Percentiles rank a stretch among this genome's conserved stretches.
These are phyloP conservation scores for Stephanodiscus triporus DNA, from an alignment of 108 stramenopile species.

Conservation along the genomic window DNA sequence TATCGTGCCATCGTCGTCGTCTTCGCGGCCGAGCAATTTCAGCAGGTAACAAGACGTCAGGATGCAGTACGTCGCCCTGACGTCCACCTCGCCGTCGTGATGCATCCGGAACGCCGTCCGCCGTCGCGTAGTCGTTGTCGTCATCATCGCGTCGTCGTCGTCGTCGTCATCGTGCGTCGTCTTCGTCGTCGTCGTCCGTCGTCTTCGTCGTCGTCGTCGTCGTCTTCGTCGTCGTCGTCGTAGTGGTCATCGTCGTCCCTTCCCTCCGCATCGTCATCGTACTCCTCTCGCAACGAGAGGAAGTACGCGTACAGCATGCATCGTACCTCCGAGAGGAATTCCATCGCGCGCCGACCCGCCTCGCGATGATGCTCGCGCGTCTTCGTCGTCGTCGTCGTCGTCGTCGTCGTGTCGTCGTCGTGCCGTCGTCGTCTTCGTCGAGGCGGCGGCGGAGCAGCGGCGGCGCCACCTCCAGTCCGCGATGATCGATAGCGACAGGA, in stretches of 20 bases:
- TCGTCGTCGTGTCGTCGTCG: not conserved
- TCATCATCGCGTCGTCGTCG: not conserved
- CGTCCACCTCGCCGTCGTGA: slow-evolving; percentile 97
- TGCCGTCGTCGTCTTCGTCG: not conserved
- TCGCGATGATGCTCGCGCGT: slow-evolving; percentile 4
- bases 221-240: not conserved
- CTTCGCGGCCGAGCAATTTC: slow-evolving; percentile 31
- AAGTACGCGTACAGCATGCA: slow-evolving; percentile 73
- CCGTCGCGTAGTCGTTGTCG: not conserved
- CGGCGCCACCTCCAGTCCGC: slow-evolving; percentile 31
- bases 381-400: slow-evolving; percentile 7
- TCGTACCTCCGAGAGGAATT: slow-evolving; percentile 47
- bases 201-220: not conserved
- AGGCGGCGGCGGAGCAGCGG: no score
- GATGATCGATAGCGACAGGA: slow-evolving; percentile 74
- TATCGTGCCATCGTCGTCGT: not conserved
- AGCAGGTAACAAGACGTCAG: slow-evolving; percentile 54
- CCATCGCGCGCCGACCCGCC: slow-evolving; percentile 36
- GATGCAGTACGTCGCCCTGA: slow-evolving; percentile 93
- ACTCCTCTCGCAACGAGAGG: slow-evolving; percentile 48
- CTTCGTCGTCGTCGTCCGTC: not conserved
- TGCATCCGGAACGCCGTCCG: slow-evolving; percentile 90
- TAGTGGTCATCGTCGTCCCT: no score
- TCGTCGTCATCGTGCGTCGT: not conserved
- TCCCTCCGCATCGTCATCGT: not conserved